Conservation (phyloP, 331 rosid species). For the Spiraea crenata region DNA sequence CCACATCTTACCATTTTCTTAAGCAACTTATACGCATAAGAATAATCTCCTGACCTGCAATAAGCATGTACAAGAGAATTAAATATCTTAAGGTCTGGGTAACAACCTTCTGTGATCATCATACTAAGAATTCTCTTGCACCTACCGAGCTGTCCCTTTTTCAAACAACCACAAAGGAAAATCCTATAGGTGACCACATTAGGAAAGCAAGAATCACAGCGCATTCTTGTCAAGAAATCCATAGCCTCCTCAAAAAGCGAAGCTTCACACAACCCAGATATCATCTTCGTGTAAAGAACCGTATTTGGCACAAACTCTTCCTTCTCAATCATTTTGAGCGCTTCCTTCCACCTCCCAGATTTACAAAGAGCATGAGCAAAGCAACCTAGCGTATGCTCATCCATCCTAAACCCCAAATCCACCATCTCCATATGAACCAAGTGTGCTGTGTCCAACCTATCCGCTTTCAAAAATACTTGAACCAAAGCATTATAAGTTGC, state of each 20-base stretch:
- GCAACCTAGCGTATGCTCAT: slow-evolving; percentile 60
- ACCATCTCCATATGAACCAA: slow-evolving; percentile 81
- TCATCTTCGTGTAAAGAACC: slow-evolving; percentile 67
- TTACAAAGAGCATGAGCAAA: slow-evolving; percentile 67
- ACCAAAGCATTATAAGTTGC: slow-evolving; percentile 74
- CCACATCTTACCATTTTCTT: slow-evolving; percentile 67
- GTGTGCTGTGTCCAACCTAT: slow-evolving; percentile 64
- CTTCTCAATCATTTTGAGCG: slow-evolving; percentile 55
- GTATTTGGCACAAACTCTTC: slow-evolving; percentile 68
- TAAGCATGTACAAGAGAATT: slow-evolving; percentile 78
- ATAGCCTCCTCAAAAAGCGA: slow-evolving; percentile 85
- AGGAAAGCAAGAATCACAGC: slow-evolving; percentile 78
- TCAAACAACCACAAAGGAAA: slow-evolving; percentile 76
- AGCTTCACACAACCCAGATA: slow-evolving; percentile 85
- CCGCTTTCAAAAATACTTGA: slow-evolving; percentile 74
- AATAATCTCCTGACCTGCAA: slow-evolving; percentile 68
- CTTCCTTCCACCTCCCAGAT: slow-evolving; percentile 68
- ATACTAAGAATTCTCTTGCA: slow-evolving; percentile 86
- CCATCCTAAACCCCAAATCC: slow-evolving; percentile 63
- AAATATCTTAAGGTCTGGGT: slow-evolving; percentile 75
- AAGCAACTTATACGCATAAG: slow-evolving; percentile 75
- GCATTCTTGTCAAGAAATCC: slow-evolving; percentile 71
- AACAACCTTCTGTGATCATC: slow-evolving; percentile 93
- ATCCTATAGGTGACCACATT: slow-evolving; percentile 66
- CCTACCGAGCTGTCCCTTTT: slow-evolving; percentile 70